Evolutionary conservation across 306 rosid species (phyloP).

Genomic region (Citrullus mucosospermus): DNA sequence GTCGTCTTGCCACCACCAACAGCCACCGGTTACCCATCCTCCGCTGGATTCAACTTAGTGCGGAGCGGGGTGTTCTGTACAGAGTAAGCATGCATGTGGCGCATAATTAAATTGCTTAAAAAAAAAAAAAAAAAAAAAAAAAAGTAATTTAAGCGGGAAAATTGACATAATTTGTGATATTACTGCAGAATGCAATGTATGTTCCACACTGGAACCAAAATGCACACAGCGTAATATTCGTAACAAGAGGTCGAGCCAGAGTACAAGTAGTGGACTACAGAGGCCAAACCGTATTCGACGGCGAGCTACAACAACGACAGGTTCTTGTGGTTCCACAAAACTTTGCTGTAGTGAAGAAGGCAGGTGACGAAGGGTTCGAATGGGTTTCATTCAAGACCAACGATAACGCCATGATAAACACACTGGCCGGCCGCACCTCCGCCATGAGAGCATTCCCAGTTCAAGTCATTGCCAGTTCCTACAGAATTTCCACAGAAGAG

Average conservation of each 20-base stretch:
- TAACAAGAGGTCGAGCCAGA: slow-evolving; percentile 32
- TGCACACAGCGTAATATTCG: slow-evolving; percentile 36
- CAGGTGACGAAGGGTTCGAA: slow-evolving; percentile 23
- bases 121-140: too few species aligned
- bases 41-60: slow-evolving; percentile 22
- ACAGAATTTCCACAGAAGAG: slow-evolving; percentile 16
- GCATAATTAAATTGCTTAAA: too few species aligned
- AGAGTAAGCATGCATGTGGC: slow-evolving; percentile 5
- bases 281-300: slow-evolving; percentile 31
- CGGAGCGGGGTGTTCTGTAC: slow-evolving; percentile 23
- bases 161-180: background rate
- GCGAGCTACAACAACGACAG: slow-evolving; percentile 24
- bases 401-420: slow-evolving; percentile 19
- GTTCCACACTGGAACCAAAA: slow-evolving; percentile 47
- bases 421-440: slow-evolving; percentile 29
- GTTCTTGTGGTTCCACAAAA: slow-evolving; percentile 42
- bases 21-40: slow-evolving; percentile 26
- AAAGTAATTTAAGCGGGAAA: too few species aligned
- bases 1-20: slow-evolving; percentile 24
- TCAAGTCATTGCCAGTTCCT: slow-evolving; percentile 28
- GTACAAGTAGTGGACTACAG: slow-evolving; percentile 35
- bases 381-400: slow-evolving; percentile 50
- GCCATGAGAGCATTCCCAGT: slow-evolving; percentile 21
- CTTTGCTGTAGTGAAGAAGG: slow-evolving; percentile 28
- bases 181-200: slow-evolving; percentile 35